phyloP scores from a whole-genome alignment of 768 basidiomycete species.

The Termitomyces sp. region DNA sequence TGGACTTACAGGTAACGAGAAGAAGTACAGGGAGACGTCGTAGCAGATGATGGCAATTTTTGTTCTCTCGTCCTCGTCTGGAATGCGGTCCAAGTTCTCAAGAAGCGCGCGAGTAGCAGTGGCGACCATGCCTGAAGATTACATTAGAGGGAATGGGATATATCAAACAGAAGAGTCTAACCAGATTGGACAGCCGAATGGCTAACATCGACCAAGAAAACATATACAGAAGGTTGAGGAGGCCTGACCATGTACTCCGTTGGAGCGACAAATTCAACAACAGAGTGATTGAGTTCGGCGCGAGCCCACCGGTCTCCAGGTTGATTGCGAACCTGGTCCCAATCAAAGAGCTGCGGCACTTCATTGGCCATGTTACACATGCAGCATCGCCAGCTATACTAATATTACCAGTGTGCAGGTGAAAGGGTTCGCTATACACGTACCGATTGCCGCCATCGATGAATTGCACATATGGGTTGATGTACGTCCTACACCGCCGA shows the following conservation, averaged over 20 bases:
- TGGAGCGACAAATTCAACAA: constrained; percentile 96
- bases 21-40: constrained; percentile 93
- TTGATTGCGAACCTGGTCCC: constrained; percentile 92
- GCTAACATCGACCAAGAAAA: constrained; percentile 96
- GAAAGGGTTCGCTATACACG: constrained; percentile 16
- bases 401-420: neutral
- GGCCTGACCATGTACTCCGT: constrained; percentile 99
- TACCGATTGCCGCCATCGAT: constrained; percentile 95
- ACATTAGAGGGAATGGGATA: neutral
- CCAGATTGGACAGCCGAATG: constrained; percentile 89
- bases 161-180: constrained; percentile 24
- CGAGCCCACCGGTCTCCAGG: constrained; percentile 95
- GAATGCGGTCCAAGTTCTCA: constrained; percentile 92
- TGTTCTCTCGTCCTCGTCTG: constrained; percentile 90
- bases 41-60: constrained; percentile 92
- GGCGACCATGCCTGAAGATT: constrained; percentile 84
- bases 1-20: constrained; percentile 79
- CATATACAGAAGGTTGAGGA: constrained; percentile 95
- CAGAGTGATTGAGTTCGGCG: constrained; percentile 88
- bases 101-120: constrained; percentile 96
- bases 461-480: constrained; percentile 97
- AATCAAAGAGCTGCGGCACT: constrained; percentile 97
- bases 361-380: constrained; percentile 99
- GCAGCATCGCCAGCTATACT: constrained; percentile 91
- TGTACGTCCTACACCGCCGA: constrained; percentile 93